Base-by-base conservation (phyloP, 192 early-diverging fungal species). In the Cladochytrium replicatum region DNA sequence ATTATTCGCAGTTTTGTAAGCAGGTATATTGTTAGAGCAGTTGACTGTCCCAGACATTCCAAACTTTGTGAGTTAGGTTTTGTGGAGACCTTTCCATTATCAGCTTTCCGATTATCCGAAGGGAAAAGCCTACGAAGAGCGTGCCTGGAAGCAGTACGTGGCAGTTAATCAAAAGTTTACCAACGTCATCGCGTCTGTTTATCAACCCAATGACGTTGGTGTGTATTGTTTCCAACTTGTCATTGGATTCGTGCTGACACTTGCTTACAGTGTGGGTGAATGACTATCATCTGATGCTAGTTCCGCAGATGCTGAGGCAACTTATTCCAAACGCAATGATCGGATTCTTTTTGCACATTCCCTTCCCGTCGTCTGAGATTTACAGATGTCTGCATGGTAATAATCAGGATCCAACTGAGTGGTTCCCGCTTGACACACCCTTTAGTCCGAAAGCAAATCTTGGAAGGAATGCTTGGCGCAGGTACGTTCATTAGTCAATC, bases 31-130 rank as follows among this genome's bases (percentile, higher is more conserved):
- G 48, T 31, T 25, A 21, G 13, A 41, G 40, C 40, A 41, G n/a
- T n/a, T n/a, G n/a, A n/a, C n/a, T n/a, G n/a, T n/a, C n/a, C n/a
- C n/a, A 6, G 6, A 48, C 23, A 40, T 38, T 21, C 6, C 19
- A 48, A 7, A n/a, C 42, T 23, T 48, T 6, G 6, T 11, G 7
- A 6, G 17, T 28, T 69, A 89, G 87, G 77, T 93, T 24, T 74
- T 97, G 6, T 97, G 93, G 93, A 91, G 89, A 6, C 83, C 83
- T n/a, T 91, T 97, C 56, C 93, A 97, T 65, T 97, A 97, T 60
- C 84, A 93, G 40, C 69, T 93, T 50, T 83, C 81, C 39, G 91
- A 95, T 52, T 85, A 87, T 69, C 77, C 87, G 32, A 83, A 87
- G 50, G 82, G 78, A 57, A 78, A 79, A 41, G 77, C 77, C 25